These are phyloP conservation scores for Backusella tuberculispora DNA, from an alignment of 192 early-diverging fungal genomes.

Conservation along the genomic window DNA sequence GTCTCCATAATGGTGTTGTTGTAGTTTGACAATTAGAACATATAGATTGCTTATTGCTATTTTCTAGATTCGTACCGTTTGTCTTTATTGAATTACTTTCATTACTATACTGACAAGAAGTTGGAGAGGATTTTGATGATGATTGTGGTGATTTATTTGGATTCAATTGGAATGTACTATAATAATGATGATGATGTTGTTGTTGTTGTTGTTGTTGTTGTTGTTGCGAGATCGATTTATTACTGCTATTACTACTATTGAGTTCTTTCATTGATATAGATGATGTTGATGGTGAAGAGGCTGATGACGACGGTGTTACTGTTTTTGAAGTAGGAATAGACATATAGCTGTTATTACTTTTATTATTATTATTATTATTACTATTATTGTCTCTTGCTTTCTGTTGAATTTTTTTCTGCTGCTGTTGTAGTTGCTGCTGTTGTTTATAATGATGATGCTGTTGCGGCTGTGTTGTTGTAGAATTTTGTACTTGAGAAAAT, in stretches of 20 bases:
- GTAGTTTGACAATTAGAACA: constrained; percentile 81
- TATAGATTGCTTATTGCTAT: neutral
- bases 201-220: neutral
- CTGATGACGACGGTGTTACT: neutral
- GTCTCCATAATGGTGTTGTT: constrained; percentile 92
- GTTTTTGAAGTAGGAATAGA: neutral
- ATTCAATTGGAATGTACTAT: neutral
- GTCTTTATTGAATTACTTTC: too few relatives aligned
- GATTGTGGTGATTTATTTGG: neutral
- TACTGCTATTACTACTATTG: too few relatives aligned
- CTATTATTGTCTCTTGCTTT: neutral
- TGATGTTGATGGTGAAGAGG: neutral
- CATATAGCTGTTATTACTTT: neutral
- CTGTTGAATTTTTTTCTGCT: neutral
- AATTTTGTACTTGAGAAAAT: too few relatives aligned
- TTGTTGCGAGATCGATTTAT: neutral
- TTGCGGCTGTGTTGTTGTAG: too few relatives aligned
- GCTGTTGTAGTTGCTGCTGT: neutral
- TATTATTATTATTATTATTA: neutral
- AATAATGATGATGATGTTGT: neutral
- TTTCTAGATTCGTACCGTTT: too few relatives aligned
- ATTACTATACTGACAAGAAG: too few relatives aligned
- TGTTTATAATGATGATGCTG: neutral
- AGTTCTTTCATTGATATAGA: neutral
- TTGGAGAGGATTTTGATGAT: too few relatives aligned